These are phyloP conservation scores for Trypanosomatidae sp. DNA, from an alignment of 208 protist species.

Conservation along the genomic window DNA sequence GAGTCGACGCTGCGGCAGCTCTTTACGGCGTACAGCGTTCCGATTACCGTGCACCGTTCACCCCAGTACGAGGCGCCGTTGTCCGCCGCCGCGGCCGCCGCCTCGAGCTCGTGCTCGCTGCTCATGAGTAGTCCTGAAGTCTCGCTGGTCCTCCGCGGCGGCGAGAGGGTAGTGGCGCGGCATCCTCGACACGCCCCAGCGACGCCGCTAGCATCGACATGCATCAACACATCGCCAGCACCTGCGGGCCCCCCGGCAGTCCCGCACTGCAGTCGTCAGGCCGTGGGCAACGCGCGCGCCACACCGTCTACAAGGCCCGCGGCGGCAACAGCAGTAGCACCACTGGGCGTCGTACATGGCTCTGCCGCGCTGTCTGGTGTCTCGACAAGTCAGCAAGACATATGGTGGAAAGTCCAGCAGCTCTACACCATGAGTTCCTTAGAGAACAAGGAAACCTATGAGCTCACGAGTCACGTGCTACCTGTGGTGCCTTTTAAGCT, in stretches of 20 bases:
- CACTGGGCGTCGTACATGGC: background rate
- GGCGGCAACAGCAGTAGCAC: background rate
- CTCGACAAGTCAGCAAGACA: slow-evolving; percentile 27
- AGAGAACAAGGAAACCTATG: slow-evolving; percentile 25
- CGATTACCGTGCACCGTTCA: slow-evolving; percentile 37
- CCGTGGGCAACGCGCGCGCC: background rate
- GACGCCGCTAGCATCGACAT: background rate
- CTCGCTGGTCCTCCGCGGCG: background rate
- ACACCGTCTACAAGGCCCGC: background rate
- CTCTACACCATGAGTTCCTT: slow-evolving; percentile 26
- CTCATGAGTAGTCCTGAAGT: slow-evolving; percentile 2
- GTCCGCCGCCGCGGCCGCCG: slow-evolving; percentile 23
- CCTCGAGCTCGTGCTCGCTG: slow-evolving; percentile 12
- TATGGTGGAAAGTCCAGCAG: slow-evolving; percentile 37
- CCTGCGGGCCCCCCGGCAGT: too few species aligned
- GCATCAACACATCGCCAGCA: background rate
- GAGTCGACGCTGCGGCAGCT: slow-evolving; percentile 59
- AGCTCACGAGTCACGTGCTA: slow-evolving; percentile 19
- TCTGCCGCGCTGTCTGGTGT: background rate
- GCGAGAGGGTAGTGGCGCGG: background rate
- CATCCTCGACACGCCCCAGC: background rate
- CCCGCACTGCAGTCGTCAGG: background rate
- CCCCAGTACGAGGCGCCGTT: slow-evolving; percentile 21
- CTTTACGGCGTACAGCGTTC: slow-evolving; percentile 63
- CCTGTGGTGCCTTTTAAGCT: slow-evolving; percentile 36